A percentile compares a stretch with the other conserved stretches of the same genome.
These are phyloP conservation scores for Hyaloscypha variabilis DNA, from an alignment of 495 filamentous ascomycete genomes.

Conservation along the genomic window DNA sequence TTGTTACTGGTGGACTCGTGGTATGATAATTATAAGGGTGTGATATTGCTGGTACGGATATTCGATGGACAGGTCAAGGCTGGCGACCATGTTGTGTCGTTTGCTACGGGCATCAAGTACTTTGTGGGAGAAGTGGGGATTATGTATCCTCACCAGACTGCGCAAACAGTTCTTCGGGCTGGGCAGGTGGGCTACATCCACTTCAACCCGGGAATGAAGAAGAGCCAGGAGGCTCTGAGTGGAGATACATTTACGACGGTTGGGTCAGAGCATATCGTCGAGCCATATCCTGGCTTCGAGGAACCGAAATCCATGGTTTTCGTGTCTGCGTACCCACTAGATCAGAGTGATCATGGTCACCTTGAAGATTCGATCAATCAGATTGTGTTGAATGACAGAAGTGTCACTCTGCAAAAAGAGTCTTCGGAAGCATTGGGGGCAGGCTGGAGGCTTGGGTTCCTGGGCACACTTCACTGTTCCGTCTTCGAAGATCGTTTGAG, in stretches of 20 bases:
- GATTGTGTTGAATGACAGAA: slow-evolving; percentile 90
- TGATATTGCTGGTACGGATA: slow-evolving; percentile 86
- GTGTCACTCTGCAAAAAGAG: slow-evolving; percentile 91
- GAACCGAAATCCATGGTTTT: slow-evolving; percentile 99
- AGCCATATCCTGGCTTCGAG: slow-evolving; percentile 88
- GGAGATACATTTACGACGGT: slow-evolving; percentile 93
- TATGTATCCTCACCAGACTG: slow-evolving; percentile 87
- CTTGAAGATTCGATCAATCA: slow-evolving; percentile 95
- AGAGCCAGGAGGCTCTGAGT: slow-evolving; percentile 90
- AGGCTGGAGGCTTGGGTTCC: slow-evolving; percentile 90
- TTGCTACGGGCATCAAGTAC: slow-evolving; percentile 86
- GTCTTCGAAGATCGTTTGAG: slow-evolving; percentile 97
- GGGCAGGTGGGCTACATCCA: slow-evolving; percentile 95
- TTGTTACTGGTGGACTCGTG: slow-evolving; percentile 95
- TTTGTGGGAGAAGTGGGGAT: slow-evolving; percentile 95
- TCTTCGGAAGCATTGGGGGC: slow-evolving; percentile 90
- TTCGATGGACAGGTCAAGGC: slow-evolving; percentile 86
- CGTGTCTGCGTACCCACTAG: slow-evolving; percentile 91
- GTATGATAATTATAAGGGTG: slow-evolving; percentile 95
- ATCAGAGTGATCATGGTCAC: slow-evolving; percentile 83
- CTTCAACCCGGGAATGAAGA: slow-evolving; percentile 98
- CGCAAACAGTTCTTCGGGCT: slow-evolving; percentile 77
- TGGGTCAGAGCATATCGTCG: slow-evolving; percentile 74
- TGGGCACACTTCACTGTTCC: slow-evolving; percentile 96
- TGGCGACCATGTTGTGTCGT: slow-evolving; percentile 81